These are phyloP conservation scores for Nasturtium officinale DNA, from an alignment of 345 rosid genomes.

Conservation along the genomic window DNA sequence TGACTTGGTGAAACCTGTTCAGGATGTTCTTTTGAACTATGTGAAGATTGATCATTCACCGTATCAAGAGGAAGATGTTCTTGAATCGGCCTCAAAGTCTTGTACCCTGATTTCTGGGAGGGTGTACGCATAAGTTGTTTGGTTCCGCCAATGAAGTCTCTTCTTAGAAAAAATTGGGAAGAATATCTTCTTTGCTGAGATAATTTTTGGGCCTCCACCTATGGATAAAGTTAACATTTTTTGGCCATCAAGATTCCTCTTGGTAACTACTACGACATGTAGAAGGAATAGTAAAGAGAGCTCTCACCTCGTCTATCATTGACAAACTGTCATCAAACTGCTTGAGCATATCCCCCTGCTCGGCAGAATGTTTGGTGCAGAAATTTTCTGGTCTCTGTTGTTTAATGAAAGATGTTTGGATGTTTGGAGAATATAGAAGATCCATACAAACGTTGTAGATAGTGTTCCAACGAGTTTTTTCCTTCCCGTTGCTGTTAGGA, in stretches of 20 bases:
- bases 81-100: conserved; percentile 30
- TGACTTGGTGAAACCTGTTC: conserved; percentile 48
- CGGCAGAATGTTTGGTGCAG: conserved; percentile 34
- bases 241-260: conserved; percentile 10
- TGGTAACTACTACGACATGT: conserved; percentile 1
- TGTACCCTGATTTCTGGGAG: conserved; percentile 34
- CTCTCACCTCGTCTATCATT: conserved; percentile 50
- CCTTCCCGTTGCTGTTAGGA: conserved; percentile 47
- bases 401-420: conserved; percentile 39
- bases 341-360: conserved; percentile 52
- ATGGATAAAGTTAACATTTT: conserved; percentile 22
- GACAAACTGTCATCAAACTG: conserved; percentile 64
- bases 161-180: conserved; percentile 54
- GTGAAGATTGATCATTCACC: conserved; percentile 41
- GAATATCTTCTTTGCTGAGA: conserved; percentile 58
- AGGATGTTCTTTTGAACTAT: conserved; percentile 27
- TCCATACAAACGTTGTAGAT: conserved; percentile 73
- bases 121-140: conserved; percentile 50
- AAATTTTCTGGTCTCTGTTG: conserved; percentile 38
- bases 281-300: conserved; percentile 1
- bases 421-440: conserved; percentile 59
- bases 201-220: conserved; percentile 50
- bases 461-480: conserved; percentile 58
- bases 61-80: conserved; percentile 36
- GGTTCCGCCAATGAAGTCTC: conserved; percentile 51